Percentiles rank a stretch among this genome's conserved stretches.
phyloP scores from a whole-genome alignment of 2,329 filamentous ascomycete species.

The Pseudogymnoascus destructans region DNA sequence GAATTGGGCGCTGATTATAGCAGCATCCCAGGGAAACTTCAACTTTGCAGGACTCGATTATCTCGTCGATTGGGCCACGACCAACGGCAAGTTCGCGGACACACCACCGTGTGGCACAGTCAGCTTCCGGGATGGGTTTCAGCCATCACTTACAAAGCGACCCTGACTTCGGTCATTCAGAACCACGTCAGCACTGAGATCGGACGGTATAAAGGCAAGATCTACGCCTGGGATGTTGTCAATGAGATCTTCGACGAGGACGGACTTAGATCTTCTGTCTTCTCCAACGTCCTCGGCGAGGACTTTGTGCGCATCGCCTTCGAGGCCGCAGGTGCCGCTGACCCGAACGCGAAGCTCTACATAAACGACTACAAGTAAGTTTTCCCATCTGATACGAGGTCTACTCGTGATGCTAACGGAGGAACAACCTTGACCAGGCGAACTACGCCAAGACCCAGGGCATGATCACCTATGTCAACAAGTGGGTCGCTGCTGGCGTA shows the following conservation, averaged over 20 bases:
- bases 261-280: slow-evolving; percentile 45
- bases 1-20: slow-evolving; percentile 3
- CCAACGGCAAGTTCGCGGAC: slow-evolving; percentile 50
- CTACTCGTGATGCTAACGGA: slow-evolving; percentile 7
- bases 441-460: slow-evolving; percentile 42
- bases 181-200: slow-evolving; percentile 47
- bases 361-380: slow-evolving; percentile 56
- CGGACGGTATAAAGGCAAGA: slow-evolving; percentile 48
- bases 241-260: slow-evolving; percentile 48
- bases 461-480: slow-evolving; percentile 46
- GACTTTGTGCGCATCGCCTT: slow-evolving; percentile 59
- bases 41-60: slow-evolving; percentile 44
- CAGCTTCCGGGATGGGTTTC: slow-evolving; percentile 48
- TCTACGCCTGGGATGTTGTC: slow-evolving; percentile 49
- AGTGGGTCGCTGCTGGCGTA: slow-evolving; percentile 47
- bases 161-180: slow-evolving; percentile 42
- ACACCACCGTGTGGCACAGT: slow-evolving; percentile 54
- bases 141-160: slow-evolving; percentile 37
- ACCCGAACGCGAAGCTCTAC: slow-evolving; percentile 56
- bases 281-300: slow-evolving; percentile 55
- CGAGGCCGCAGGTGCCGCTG: slow-evolving; percentile 50
- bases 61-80: slow-evolving; percentile 43
- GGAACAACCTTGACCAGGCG: slow-evolving; percentile 23
- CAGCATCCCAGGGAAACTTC: slow-evolving; percentile 35
- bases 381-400: slow-evolving; percentile 35